Evolutionary conservation across 768 basidiomycete species (phyloP), one percentile per base, ranked within the genome.

Genomic region (Suillus variegatus): DNA sequence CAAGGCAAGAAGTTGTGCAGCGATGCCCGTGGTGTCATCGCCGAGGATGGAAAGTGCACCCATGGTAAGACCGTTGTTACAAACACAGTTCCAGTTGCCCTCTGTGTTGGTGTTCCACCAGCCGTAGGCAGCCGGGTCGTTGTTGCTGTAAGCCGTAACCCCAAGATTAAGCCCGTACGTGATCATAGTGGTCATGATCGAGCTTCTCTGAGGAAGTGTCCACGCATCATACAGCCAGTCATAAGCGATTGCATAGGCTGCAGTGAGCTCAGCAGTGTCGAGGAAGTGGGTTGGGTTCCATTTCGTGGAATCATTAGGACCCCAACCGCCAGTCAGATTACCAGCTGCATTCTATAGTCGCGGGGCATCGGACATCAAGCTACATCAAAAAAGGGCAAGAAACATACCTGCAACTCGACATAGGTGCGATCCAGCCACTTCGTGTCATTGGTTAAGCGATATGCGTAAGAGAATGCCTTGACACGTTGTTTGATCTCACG

Each of bases 61-160:
- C 74, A 98, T 76, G 22, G 92, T 94, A 67, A 99, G 80, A 64
- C 97, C 97, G 56, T 87, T 86, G 76, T 98, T 99, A 82, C 91
- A 95, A 64, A 94, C 93, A 76, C 97, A 98, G 76, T 99, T 99
- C 97, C 97, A 99, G 82, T 99, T 99, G 22, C 97, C 97, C 66
- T 83, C 84, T 55, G 86, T 85, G 67, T 81, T 84, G 60, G 69
- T 82, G 61, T 78, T 84, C 95, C 95, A 97, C 95, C 95, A 97
- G 57, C 90, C 89, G 61, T 80, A 83, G 63, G 16, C 67, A 2
- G 54, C 36, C 16, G 77, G 71, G 49, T 77, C 77, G 36, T 73
- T 67, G 62, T 76, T 74, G 32, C 81, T 80, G 68, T 83, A 89
- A 2, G 86, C 87, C 25, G 70, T 68, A 49, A 87, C 68, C 69